Evolutionary conservation across 768 basidiomycete genomes (phyloP).

Genomic region (Trametes cinnabarina): DNA sequence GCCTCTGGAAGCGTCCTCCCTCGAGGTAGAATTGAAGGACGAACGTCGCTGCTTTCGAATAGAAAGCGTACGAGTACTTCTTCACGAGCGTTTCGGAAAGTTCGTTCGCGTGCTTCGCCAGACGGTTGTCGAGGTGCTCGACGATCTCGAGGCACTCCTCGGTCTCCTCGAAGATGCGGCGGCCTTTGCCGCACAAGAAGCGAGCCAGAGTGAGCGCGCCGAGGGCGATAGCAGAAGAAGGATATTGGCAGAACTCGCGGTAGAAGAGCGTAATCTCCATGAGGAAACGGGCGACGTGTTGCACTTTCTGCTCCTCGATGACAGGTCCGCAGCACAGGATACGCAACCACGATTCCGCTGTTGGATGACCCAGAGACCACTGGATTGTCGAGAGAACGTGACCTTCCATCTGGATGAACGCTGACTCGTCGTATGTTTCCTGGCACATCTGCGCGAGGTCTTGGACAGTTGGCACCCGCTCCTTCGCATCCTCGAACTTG

Average conservation of each 20-base stretch:
- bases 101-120: slow-evolving; percentile 86
- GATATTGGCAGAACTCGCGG: slow-evolving; percentile 86
- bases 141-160: slow-evolving; percentile 83
- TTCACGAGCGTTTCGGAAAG: slow-evolving; percentile 95
- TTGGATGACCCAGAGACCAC: slow-evolving; percentile 96
- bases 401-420: slow-evolving; percentile 99
- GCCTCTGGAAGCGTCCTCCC: slow-evolving; percentile 70
- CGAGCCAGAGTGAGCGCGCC: slow-evolving; percentile 88
- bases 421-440: slow-evolving; percentile 94
- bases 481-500: slow-evolving; percentile 99
- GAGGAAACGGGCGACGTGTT: slow-evolving; percentile 93
- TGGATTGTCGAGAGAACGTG: slow-evolving; percentile 95
- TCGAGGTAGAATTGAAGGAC: slow-evolving; percentile 93
- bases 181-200: slow-evolving; percentile 78
- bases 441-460: slow-evolving; percentile 95
- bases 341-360: slow-evolving; percentile 96
- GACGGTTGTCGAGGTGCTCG: slow-evolving; percentile 78
- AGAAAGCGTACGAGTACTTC: slow-evolving; percentile 97
- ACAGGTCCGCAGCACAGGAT: slow-evolving; percentile 71
- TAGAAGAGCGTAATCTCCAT: slow-evolving; percentile 99
- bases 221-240: slow-evolving; percentile 85
- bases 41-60: slow-evolving; percentile 91
- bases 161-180: slow-evolving; percentile 80
- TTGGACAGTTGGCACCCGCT: slow-evolving; percentile 93
- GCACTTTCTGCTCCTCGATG: slow-evolving; percentile 85